Conservation (phyloP, 1,139 yeast genomes). For the Geotrichum carabidarum region DNA sequence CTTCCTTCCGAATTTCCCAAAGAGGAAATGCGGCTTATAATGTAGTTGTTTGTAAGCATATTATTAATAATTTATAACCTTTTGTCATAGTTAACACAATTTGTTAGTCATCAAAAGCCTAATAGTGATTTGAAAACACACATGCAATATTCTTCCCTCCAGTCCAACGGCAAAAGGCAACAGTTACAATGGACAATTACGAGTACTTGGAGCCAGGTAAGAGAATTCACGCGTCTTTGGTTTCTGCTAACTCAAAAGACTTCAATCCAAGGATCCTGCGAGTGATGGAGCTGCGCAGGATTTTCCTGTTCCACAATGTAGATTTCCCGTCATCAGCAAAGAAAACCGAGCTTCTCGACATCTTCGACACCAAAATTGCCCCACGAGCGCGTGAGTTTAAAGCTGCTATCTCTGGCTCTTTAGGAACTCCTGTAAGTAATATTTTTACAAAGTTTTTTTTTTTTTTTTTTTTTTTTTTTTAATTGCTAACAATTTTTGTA, state of each 20-base stretch:
- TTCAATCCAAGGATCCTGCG: slow-evolving; percentile 61
- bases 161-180: no score
- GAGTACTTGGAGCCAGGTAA: slow-evolving; percentile 14
- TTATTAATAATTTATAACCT: no score
- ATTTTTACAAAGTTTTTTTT: not conserved
- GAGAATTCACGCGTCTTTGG: not conserved
- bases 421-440: not conserved
- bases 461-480: not conserved
- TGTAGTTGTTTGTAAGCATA: no score
- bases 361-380: slow-evolving; percentile 49
- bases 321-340: slow-evolving; percentile 55
- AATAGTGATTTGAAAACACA: no score
- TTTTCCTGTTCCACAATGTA: slow-evolving; percentile 55
- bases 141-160: no score
- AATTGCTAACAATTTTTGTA: not conserved
- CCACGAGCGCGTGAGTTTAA: slow-evolving; percentile 28
- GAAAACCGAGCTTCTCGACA: slow-evolving; percentile 53
- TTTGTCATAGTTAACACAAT: no score
- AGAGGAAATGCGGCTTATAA: no score
- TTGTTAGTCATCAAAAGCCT: no score
- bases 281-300: slow-evolving; percentile 58
- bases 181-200: slow-evolving; percentile 13
- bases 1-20: no score
- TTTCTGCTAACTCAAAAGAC: slow-evolving; percentile 34
- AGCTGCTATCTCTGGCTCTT: not conserved